Conservation (phyloP, 163 green algal genomes). For the Volvox carteri region DNA sequence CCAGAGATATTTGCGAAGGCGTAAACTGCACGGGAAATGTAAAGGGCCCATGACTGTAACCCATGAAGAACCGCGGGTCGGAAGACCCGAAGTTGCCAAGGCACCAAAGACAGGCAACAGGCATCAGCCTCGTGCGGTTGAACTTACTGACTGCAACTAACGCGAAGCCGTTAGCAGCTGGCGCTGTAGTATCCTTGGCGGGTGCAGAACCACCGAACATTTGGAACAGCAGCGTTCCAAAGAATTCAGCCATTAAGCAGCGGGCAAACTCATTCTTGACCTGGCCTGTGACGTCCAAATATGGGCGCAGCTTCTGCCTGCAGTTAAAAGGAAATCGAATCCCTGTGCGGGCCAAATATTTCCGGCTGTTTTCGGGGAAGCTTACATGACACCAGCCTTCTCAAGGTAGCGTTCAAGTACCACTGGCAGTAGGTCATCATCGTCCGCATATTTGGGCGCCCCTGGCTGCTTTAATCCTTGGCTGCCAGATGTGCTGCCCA, state of each 20-base stretch:
- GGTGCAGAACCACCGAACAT: slow-evolving; percentile 76
- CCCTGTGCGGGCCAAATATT: too few species aligned
- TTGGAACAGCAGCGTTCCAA: slow-evolving; percentile 76
- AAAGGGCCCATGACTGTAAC: neutral
- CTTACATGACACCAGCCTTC: slow-evolving; percentile 68
- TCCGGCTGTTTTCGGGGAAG: too few species aligned
- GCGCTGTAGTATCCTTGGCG: slow-evolving; percentile 72
- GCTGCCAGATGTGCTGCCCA: neutral
- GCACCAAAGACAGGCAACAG: neutral
- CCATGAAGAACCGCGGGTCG: slow-evolving; percentile 4
- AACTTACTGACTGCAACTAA: slow-evolving; percentile 71
- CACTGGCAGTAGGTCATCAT: slow-evolving; percentile 68
- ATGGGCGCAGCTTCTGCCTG: slow-evolving; percentile 68
- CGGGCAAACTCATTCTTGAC: slow-evolving; percentile 68
- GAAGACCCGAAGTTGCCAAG: neutral
- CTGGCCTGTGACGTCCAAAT: slow-evolving; percentile 66
- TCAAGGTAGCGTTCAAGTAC: slow-evolving; percentile 74
- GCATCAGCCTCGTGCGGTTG: neutral
- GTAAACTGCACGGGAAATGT: slow-evolving; percentile 76
- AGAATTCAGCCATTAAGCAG: slow-evolving; percentile 72
- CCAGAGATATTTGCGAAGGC: slow-evolving; percentile 82
- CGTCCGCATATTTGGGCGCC: slow-evolving; percentile 56
- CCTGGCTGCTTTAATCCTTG: neutral
- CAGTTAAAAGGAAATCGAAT: too few species aligned
- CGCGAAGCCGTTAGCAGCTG: slow-evolving; percentile 75